Evolutionary conservation across 2,329 filamentous ascomycete species (phyloP).

Genomic region (Camptophora hylomeconis): DNA sequence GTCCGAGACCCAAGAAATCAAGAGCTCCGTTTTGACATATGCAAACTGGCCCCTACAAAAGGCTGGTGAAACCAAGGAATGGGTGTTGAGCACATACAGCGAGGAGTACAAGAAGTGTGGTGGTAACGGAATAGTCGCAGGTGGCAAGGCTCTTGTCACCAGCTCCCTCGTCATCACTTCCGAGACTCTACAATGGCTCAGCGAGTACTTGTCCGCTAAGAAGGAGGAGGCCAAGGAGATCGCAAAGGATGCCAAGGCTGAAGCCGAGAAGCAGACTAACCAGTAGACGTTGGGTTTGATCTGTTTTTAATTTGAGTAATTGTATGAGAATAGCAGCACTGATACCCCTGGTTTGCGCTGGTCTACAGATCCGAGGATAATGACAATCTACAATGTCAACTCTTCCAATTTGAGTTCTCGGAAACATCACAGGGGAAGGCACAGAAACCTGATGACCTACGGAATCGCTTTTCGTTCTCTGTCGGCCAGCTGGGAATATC

Average conservation of each 20-base stretch:
- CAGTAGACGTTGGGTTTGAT: too few species aligned
- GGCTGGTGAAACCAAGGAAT: conserved; percentile 41
- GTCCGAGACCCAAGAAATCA: conserved; percentile 60
- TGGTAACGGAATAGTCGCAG: conserved; percentile 48
- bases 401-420: too few species aligned
- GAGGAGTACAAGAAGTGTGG: conserved; percentile 35
- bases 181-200: conserved; percentile 51
- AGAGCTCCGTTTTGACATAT: conserved; percentile 48
- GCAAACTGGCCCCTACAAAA: conserved; percentile 52
- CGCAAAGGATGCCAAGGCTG: conserved; percentile 8
- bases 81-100: conserved; percentile 30
- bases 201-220: conserved; percentile 45
- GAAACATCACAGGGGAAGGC: too few species aligned
- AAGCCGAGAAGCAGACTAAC: conserved; percentile 35
- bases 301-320: too few species aligned
- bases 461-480: too few species aligned
- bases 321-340: too few species aligned
- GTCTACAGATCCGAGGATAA: too few species aligned
- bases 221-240: conserved; percentile 48
- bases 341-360: too few species aligned
- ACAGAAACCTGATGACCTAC: too few species aligned
- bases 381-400: too few species aligned
- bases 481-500: too few species aligned
- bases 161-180: conserved; percentile 54
- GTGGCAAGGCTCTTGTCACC: conserved; percentile 56